Base-by-base conservation (phyloP, 768 basidiomycete genomes). In the Phylloporus sp. region DNA sequence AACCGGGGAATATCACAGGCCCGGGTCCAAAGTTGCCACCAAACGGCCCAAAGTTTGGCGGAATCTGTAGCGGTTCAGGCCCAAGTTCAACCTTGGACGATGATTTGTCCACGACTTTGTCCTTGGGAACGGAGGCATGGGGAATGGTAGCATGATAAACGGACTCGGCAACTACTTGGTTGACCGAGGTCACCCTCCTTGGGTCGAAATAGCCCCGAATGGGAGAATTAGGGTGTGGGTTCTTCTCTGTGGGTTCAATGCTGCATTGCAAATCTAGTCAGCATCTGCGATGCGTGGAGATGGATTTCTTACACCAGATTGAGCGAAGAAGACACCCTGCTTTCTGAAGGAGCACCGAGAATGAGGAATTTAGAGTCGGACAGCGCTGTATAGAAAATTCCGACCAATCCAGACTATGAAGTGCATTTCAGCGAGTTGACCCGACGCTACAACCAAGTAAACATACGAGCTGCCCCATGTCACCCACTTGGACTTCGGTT, bases 351-450 rank as follows among this genome's bases (percentile, higher is more conserved):
- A 9, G 59, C 68, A 23, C 62, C 71, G 9, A 55, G 61, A 22
- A 74, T 49, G 23, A 67, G 50, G 42, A 64, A 64, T 14, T 55
- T 58, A 29, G 70, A 63, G 15, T 63, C 66, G 18, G 70, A 63
- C 17, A 58, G 44, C 17, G 67, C 60, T 13, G 67, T 66, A 49
- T 69, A 74, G 42, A 72, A 74, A 1, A 73, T 41, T 1, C 73
- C 65, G 22, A 66, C 65, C 24, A 65, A 9, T 2, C 65, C 65
- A 2, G 60, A 52, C 65, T 66, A 22, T n/a, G 3, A 11, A 14
- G 22, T 32, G 18, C 18, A 6, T 8, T 6, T 52, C 22, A 39
- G 43, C 23, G 14, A 40, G 10, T 14, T 9, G 17, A 13, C 6
- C 3, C 23, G 31, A 28, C 14, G 5, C 17, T 2, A n/a, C 1